These are phyloP conservation scores for Rhizopus sp. DNA, from an alignment of 371 early-diverging fungal species.

Conservation along the genomic window DNA sequence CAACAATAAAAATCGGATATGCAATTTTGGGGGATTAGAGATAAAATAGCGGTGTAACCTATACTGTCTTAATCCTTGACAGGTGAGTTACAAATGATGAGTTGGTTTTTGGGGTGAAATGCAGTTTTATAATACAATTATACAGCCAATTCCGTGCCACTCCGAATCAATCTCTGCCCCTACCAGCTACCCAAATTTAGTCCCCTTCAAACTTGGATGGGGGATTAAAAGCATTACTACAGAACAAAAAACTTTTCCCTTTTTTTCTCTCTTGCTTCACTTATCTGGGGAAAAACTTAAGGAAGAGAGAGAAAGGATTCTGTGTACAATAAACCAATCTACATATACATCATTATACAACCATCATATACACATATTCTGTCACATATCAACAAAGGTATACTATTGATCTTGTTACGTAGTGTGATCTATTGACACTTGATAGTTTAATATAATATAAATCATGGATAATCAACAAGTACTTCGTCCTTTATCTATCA, in stretches of 20 bases:
- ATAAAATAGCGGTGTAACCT: neutral
- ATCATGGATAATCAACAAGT: slow-evolving; percentile 40
- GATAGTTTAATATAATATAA: slow-evolving; percentile 4
- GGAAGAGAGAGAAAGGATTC: neutral
- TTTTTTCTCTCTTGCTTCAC: slow-evolving; percentile 8
- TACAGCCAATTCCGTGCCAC: slow-evolving; percentile 23
- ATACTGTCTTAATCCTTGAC: slow-evolving; percentile 12
- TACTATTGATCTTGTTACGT: slow-evolving; percentile 1
- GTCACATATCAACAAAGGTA: neutral
- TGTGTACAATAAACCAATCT: slow-evolving; percentile 14
- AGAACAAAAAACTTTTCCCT: slow-evolving; percentile 10
- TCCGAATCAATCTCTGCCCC: slow-evolving; percentile 32
- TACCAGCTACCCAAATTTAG: slow-evolving; percentile 30
- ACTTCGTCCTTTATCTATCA: slow-evolving; percentile 81
- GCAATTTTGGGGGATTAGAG: slow-evolving; percentile 18
- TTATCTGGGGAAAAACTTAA: neutral
- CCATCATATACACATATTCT: slow-evolving; percentile 6
- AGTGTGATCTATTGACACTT: neutral
- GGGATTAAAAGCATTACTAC: slow-evolving; percentile 16
- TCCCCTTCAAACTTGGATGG: slow-evolving; percentile 23
- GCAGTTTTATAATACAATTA: slow-evolving; percentile 23
- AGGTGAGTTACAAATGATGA: slow-evolving; percentile 7
- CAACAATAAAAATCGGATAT: slow-evolving; percentile 7
- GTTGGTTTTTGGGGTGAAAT: slow-evolving; percentile 25
- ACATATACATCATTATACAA: slow-evolving; percentile 20